Conservation (phyloP, 306 rosid genomes). For the Lathyrus aphaca region DNA sequence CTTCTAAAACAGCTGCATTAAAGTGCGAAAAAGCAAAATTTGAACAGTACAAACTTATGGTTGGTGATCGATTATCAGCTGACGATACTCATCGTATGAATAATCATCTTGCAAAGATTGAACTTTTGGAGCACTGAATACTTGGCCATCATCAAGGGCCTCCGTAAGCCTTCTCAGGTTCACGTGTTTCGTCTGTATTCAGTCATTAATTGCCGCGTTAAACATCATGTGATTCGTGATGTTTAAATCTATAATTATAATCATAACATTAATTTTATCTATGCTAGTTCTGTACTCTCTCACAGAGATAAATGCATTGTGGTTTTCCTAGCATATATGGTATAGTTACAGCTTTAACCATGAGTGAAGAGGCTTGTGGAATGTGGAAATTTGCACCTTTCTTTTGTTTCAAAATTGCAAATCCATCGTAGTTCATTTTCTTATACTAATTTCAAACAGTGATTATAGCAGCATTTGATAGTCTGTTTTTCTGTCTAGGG, state of each 20-base stretch:
- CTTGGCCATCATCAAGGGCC: conserved; percentile 6
- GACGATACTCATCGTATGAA: conserved; percentile 64
- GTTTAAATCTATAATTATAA: background rate
- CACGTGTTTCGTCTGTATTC: background rate
- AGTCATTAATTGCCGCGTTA: conserved; percentile 17
- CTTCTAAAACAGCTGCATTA: conserved; percentile 66
- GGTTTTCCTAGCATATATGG: conserved; percentile 4
- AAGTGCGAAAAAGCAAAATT: conserved; percentile 74
- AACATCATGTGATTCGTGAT: background rate
- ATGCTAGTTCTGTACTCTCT: background rate
- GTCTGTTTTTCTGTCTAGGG: too few relatives aligned
- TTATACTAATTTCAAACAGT: too few relatives aligned
- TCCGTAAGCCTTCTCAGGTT: conserved; percentile 12
- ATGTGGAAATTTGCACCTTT: conserved; percentile 23
- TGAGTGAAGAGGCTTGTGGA: conserved; percentile 29
- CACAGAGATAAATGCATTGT: background rate
- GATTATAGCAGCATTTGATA: too few relatives aligned
- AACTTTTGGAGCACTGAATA: conserved; percentile 64
- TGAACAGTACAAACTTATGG: conserved; percentile 67
- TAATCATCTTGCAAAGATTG: conserved; percentile 59
- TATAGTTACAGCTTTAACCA: conserved; percentile 13
- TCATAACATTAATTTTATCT: background rate
- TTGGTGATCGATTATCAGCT: conserved; percentile 54
- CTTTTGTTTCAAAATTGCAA: background rate
- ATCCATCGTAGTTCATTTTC: background rate